Conservation (phyloP, 345 rosid species). For the Bruguiera parviflora region DNA sequence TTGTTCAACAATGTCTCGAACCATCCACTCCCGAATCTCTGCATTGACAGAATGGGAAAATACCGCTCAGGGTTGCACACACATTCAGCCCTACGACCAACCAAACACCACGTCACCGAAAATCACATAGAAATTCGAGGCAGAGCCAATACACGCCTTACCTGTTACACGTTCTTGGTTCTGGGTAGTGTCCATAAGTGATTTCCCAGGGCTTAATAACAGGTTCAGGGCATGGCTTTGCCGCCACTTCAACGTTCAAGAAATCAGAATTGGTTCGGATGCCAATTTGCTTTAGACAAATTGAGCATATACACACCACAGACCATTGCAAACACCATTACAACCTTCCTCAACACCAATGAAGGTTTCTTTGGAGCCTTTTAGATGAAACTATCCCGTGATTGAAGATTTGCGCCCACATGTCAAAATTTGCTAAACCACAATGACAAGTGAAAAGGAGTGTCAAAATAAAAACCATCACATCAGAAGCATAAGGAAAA, state of each 20-base stretch:
- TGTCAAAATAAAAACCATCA: neutral
- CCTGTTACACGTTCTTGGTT: slow-evolving; percentile 78
- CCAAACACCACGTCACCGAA: slow-evolving; percentile 17
- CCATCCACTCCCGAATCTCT: slow-evolving; percentile 99
- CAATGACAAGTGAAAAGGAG: neutral
- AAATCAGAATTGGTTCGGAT: slow-evolving; percentile 38
- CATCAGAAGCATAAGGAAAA: neutral
- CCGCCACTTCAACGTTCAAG: slow-evolving; percentile 48
- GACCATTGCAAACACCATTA: slow-evolving; percentile 68
- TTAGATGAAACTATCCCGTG: slow-evolving; percentile 62
- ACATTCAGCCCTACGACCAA: slow-evolving; percentile 74
- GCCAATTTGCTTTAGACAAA: slow-evolving; percentile 77
- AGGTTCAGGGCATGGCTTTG: slow-evolving; percentile 73
- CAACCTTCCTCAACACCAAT: slow-evolving; percentile 69
- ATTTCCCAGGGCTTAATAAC: slow-evolving; percentile 83
- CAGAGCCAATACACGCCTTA: slow-evolving; percentile 18
- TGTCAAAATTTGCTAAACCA: neutral
- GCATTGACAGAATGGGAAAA: slow-evolving; percentile 96
- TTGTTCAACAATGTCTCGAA: slow-evolving; percentile 90
- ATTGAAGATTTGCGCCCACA: slow-evolving; percentile 15
- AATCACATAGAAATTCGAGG: slow-evolving; percentile 2
- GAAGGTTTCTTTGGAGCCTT: slow-evolving; percentile 86
- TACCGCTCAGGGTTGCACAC: slow-evolving; percentile 80
- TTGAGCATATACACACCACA: slow-evolving; percentile 76
- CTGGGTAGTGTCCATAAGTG: slow-evolving; percentile 82